Percentiles rank a stretch among this genome's conserved stretches.
Evolutionary conservation across 225 moss, liverwort and hornwort species (phyloP).

Genomic region (Marchantia paleacea): DNA sequence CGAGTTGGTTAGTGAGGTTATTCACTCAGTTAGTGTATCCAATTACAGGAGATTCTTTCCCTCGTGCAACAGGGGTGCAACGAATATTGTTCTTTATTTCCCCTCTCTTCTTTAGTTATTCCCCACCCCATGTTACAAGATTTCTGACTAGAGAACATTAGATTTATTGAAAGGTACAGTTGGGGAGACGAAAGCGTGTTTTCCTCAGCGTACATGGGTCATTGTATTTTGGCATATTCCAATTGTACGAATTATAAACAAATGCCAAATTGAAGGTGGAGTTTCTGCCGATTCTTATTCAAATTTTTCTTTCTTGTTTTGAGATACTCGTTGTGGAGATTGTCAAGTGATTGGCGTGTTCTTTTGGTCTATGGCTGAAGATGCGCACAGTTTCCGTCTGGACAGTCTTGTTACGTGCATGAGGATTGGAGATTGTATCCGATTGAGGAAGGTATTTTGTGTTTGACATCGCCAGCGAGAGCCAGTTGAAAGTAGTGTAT

Average conservation of each 20-base stretch:
- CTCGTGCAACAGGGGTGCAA: slow-evolving; percentile 23
- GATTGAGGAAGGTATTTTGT: no score
- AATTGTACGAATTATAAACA: slow-evolving; percentile 5
- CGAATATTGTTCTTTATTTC: slow-evolving; percentile 6
- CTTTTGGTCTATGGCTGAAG: no score
- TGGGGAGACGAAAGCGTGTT: slow-evolving; percentile 1
- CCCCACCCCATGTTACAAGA: neutral
- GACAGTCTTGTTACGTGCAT: no score
- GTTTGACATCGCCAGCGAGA: no score
- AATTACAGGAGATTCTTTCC: slow-evolving; percentile 22
- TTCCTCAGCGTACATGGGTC: slow-evolving; percentile 5
- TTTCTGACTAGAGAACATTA: neutral
- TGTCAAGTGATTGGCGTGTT: no score
- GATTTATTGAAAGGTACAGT: neutral
- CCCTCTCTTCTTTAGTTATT: neutral
- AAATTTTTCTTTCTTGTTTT: no score
- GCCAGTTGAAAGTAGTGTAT: no score
- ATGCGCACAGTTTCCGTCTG: no score
- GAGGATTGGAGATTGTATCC: no score
- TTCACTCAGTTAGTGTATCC: slow-evolving; percentile 10
- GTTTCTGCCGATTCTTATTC: neutral
- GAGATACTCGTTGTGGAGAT: no score
- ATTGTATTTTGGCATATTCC: slow-evolving; percentile 1
- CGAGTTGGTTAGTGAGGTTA: slow-evolving; percentile 1
- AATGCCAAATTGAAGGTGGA: neutral